Percentiles rank a stretch among this genome's conserved stretches.
These are phyloP conservation scores for Cryphonectria radicalis DNA, from an alignment of 2,329 filamentous ascomycete genomes.

Conservation along the genomic window DNA sequence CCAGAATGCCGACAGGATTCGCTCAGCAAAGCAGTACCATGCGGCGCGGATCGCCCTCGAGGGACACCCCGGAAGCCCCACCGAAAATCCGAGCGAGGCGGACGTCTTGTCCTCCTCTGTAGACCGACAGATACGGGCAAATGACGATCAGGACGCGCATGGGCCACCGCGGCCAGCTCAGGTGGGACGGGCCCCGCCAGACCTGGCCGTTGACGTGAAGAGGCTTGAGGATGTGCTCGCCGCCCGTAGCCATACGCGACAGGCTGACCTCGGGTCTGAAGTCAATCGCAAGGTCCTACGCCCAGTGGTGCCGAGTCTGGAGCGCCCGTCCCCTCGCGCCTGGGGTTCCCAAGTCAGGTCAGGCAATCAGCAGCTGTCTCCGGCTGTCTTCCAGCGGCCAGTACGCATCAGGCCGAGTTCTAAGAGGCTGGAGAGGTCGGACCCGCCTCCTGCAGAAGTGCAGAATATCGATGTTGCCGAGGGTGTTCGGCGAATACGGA, in stretches of 20 bases:
- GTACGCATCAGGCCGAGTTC: neutral
- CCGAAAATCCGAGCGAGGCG: neutral
- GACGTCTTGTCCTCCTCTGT: conserved; percentile 1
- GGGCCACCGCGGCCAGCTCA: neutral
- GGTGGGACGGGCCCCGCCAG: neutral
- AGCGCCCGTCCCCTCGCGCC: neutral
- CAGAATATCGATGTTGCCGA: conserved; percentile 10
- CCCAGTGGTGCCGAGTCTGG: neutral
- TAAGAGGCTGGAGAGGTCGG: neutral
- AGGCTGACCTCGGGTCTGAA: neutral
- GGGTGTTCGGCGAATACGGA: conserved; percentile 17
- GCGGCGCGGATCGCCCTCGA: conserved; percentile 35
- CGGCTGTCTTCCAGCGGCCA: neutral
- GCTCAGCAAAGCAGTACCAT: conserved; percentile 44
- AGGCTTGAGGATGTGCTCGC: conserved; percentile 14
- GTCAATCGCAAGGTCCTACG: neutral
- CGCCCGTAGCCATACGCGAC: neutral
- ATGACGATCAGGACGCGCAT: neutral
- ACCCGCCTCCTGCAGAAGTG: neutral
- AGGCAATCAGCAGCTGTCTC: neutral
- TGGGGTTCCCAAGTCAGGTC: neutral
- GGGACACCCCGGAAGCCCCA: neutral
- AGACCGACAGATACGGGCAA: neutral
- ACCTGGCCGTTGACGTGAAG: neutral
- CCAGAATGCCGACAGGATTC: conserved; percentile 46